Evolutionary conservation across 495 filamentous ascomycete species (phyloP), one percentile per base, ranked within the genome.

Genomic region (Penicillium taxi): DNA sequence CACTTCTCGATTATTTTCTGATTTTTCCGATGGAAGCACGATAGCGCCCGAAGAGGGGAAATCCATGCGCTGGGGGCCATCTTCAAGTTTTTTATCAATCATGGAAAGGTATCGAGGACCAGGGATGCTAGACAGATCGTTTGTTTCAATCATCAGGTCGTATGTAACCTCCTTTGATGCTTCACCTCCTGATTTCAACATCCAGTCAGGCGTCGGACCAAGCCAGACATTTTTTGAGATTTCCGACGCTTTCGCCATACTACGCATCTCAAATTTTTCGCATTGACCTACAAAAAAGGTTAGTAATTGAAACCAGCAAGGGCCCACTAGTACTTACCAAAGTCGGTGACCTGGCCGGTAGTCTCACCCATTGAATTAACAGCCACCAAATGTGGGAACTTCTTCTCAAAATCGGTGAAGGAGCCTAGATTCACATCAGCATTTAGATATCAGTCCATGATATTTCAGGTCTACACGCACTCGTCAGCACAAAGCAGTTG

Each of bases 41-140:
- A 96, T 85, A 41, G 85, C 88, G 6, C 91, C 91, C 8, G 88
- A 95, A 1, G 86, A 90, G 2, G 91, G 91, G 48, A 96, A 96
- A 42, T 94, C 84, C 22, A 95, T 64, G 35, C 78, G 72, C 34
- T 72, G 70, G 6, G 72, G 70, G 9, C 70, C 69, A 32, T 70
- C 62, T 21, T 69, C 61, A 12, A 82, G 65, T 19, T 75, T 64
- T 24, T 67, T 70, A 22, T 77, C 72, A 14, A 88, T 69, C 18
- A 74, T 66, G 18, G 74, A 72, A 14, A 84, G 56, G 26, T 55
- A 63, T 2, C 65, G 64, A 11, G 68, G 52, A 19, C 77, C 71
- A 0, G 80, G 80, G 6, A 82, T 65, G 36, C 70, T 70, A 6
- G 88, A 88, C 5, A 86, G 53, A 55, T 98, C 91, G 56, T 71